A percentile compares a stretch with the other conserved stretches of the same genome.
These are phyloP conservation scores for Akebia trifoliata DNA, from an alignment of 164 flowering plant species.

Conservation along the genomic window DNA sequence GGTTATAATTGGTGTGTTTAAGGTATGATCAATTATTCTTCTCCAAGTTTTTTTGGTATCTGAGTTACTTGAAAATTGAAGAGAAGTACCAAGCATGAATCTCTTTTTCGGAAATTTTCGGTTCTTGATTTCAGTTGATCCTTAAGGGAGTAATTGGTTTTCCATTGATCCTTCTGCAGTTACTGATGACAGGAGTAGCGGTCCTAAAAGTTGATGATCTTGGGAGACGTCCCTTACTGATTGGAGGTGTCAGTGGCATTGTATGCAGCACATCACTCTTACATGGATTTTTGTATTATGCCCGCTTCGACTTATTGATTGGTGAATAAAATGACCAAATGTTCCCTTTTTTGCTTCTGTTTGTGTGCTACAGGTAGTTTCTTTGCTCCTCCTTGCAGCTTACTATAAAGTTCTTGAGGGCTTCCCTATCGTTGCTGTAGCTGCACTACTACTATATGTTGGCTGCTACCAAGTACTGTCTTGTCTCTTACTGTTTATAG, in stretches of 20 bases:
- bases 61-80: neutral
- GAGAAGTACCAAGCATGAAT: neutral
- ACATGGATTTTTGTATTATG: neutral
- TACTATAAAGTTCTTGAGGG: slow-evolving; percentile 81
- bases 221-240: slow-evolving; percentile 82
- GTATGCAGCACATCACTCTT: slow-evolving; percentile 35
- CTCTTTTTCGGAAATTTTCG: neutral
- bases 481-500: neutral
- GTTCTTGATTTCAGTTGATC: neutral
- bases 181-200: slow-evolving; percentile 86
- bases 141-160: slow-evolving; percentile 1
- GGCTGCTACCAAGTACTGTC: slow-evolving; percentile 81
- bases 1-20: slow-evolving; percentile 77
- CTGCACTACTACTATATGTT: slow-evolving; percentile 78
- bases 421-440: slow-evolving; percentile 70
- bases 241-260: slow-evolving; percentile 86
- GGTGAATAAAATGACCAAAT: neutral
- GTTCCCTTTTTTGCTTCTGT: neutral
- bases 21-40: slow-evolving; percentile 40
- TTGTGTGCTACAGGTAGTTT: slow-evolving; percentile 44
- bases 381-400: slow-evolving; percentile 77
- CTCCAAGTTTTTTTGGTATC: neutral
- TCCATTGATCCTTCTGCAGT: slow-evolving; percentile 37
- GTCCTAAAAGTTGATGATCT: slow-evolving; percentile 87
- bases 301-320: neutral